A percentile compares a stretch with the other conserved stretches of the same genome.
Conservation (phyloP, 78 protist species). For the Ministeria vibrans region DNA sequence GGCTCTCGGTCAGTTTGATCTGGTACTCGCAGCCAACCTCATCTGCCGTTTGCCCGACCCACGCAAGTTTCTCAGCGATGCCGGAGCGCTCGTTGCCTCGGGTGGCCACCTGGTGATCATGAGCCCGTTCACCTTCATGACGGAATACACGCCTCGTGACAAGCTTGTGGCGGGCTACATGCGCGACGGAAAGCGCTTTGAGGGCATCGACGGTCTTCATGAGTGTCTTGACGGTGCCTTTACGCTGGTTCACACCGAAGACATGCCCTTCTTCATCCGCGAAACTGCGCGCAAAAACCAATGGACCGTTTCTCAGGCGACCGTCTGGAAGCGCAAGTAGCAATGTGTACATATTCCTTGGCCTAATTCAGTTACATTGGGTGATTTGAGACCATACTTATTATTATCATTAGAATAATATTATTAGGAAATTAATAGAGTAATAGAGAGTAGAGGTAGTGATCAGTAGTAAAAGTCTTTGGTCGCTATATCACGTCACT, state of each 20-base stretch:
- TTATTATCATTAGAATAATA: too few species aligned
- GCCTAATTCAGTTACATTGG: too few species aligned
- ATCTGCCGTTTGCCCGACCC: slow-evolving; percentile 60
- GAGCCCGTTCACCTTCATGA: slow-evolving; percentile 49
- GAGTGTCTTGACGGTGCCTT: neutral
- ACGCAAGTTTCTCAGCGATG: slow-evolving; percentile 7
- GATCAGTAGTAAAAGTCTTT: too few species aligned
- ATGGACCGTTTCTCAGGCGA: neutral
- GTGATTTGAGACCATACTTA: too few species aligned
- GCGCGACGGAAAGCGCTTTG: neutral
- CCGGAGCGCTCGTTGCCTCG: slow-evolving; percentile 21
- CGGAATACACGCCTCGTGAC: slow-evolving; percentile 8
- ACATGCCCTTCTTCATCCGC: slow-evolving; percentile 21
- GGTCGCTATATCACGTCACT: too few species aligned
- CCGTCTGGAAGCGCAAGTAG: slow-evolving; percentile 2
- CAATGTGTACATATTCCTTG: too few species aligned
- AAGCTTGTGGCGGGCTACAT: slow-evolving; percentile 9
- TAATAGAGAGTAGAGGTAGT: too few species aligned
- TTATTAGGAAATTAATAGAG: too few species aligned
- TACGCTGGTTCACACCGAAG: neutral
- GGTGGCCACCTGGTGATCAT: slow-evolving; percentile 48
- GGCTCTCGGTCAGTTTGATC: slow-evolving; percentile 17
- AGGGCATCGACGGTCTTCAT: neutral
- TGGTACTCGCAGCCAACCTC: slow-evolving; percentile 43
- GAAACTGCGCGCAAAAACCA: slow-evolving; percentile 22